phyloP scores from a whole-genome alignment of 2,329 filamentous ascomycete species.

The Fusarium sp. region DNA sequence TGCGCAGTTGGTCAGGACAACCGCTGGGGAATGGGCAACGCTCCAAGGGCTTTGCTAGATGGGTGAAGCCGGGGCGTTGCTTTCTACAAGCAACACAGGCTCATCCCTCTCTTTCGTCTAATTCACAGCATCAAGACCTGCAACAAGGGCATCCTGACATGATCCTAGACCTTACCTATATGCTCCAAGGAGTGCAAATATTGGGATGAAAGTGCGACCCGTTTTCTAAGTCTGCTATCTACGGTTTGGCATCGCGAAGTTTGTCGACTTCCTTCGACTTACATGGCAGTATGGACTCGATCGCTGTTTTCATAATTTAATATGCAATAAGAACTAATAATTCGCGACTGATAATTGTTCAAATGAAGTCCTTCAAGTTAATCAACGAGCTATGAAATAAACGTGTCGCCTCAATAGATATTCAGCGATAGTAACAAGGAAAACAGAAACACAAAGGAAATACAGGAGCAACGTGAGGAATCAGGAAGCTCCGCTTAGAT shows the following conservation, averaged over 20 bases:
- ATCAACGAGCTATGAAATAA: background rate
- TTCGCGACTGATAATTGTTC: too few relatives aligned
- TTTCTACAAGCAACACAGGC: background rate
- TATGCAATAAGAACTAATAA: too few relatives aligned
- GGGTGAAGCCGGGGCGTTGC: background rate
- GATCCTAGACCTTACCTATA: background rate
- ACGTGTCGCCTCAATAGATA: fast-evolving
- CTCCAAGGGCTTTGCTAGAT: too few relatives aligned
- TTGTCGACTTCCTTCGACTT: too few relatives aligned
- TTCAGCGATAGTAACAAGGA: fast-evolving
- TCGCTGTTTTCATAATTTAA: too few relatives aligned
- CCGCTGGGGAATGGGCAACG: background rate
- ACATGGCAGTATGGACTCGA: too few relatives aligned
- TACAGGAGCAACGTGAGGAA: fast-evolving
- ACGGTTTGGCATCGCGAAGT: too few relatives aligned
- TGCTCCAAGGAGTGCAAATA: background rate
- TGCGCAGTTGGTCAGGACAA: background rate
- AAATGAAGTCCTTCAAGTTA: too few relatives aligned
- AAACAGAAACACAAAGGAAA: fast-evolving
- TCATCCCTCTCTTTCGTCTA: fast-evolving
- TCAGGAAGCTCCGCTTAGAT: fast-evolving
- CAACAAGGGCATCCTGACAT: fast-evolving
- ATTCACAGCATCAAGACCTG: fast-evolving
- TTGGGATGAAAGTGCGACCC: too few relatives aligned
- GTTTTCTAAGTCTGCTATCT: background rate